Base-by-base conservation (phyloP, 2,329 filamentous ascomycete genomes). In the Aspergillus sp. region DNA sequence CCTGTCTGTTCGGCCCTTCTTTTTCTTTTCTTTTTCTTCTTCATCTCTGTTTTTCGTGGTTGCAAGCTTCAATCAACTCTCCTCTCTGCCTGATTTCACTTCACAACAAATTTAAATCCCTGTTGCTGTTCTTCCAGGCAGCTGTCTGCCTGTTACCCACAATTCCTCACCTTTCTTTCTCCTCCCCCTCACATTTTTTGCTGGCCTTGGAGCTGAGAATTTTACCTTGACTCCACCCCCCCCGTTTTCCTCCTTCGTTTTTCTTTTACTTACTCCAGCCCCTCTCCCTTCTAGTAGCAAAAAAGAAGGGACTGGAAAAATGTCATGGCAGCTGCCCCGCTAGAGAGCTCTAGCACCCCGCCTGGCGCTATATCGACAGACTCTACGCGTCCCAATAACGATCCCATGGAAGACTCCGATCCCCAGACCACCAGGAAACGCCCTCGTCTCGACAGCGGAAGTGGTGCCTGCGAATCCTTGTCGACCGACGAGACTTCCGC, bases 371-470 rank as follows among this genome's bases (percentile, higher is more conserved):
- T 53, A 48, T 52, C 58, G 50, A 55, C 49, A 48, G 59, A 65
- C 43, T 52, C 59, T 40, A 53, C 57, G 45, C 56, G 56, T 58
- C 46, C 53, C 39, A 43, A 57, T 44, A 52, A 56, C 51, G 60
- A 64, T 54, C 56, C 54, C 51, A 69, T 70, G 68, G 68, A 70
- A 62, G 67, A 69, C 49, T 51, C 50, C 44, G 55, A 64, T 43
- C 54, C 62, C 29, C 61, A 67, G 47, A 58, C 59, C 35, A 68
- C 64, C 40, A 65, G 70, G 50, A 74, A 74, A 63, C 70, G 71
- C 47, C 71, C 70, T 50, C 70, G 70, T 57, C 66, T 73, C 44
- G 70, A 73, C 53, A 70, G 67, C 58, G 69, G 68, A 49, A 66
- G 62, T 47, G 56, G 57, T 49, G 54, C 56, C 31, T 59, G 58